Evolutionary conservation across 371 early-diverging fungal species (phyloP), one percentile per base, ranked within the genome.

Genomic region (Haplosporangium sp.): DNA sequence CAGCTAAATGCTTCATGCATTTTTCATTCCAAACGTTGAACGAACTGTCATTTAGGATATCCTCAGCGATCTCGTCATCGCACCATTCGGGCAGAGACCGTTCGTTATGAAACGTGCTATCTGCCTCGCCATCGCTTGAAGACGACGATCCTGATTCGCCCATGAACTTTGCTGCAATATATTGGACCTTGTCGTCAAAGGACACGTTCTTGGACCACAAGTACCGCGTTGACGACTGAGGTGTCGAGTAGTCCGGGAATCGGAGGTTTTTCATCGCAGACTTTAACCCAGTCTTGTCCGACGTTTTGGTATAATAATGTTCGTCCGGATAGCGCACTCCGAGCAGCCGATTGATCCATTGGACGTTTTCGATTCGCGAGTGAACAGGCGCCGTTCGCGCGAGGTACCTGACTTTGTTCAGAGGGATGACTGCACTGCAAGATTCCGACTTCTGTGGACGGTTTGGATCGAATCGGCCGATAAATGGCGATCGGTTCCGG

Each of bases 301-400:
- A 16, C n/a, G 10, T 42, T 12, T 40, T 16, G 21, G 9, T 21
- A 36, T 47, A 68, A 36, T 60, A 68, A 13, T 41, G 20, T 41
- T 59, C 46, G 14, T 46, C 12, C 10, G 55, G 29, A n/a, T 29
- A 47, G 4, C 16, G 18, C 6, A 48, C 56, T 10, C 18, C 37
- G 43, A 60, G 50, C 37, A 66, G 46, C 23, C 62, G 56, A 8
- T 60, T 51, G 11, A 72, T 29, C 73, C 73, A 72, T 11, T 60
- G 61, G 51, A 65, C 73, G 40, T 56, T 65, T 9, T 12, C 42
- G 20, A 64, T 60, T 5, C 6, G n/a, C 14, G 11, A 0, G 37
- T 72, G 73, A 10, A 72, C 58, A 11, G 66, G 73, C 8, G 45
- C 14, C n/a, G 1, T 20, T 12, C 57, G 65, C 2, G 73, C 43